Base-by-base conservation (phyloP, 2,329 filamentous ascomycete genomes). In the Hypoxylon sp. region DNA sequence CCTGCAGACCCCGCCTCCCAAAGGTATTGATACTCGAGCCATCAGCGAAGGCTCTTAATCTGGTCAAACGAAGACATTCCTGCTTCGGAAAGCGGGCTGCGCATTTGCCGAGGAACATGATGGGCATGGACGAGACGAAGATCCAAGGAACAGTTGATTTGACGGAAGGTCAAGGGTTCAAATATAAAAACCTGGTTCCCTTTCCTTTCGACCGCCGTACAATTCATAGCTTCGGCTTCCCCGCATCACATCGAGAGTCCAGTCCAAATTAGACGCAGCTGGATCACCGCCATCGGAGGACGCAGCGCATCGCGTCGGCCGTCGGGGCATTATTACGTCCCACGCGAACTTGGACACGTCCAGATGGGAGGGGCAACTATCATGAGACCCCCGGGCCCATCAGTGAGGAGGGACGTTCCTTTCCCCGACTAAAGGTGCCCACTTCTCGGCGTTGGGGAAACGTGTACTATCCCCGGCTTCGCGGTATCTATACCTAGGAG, bases 51-150 rank as follows among this genome's bases (percentile, higher is more conserved):
- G 20, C 13, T 12, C 27, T 41, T 13, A 38, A 29, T 19, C 12
- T 34, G 19, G 31, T 6, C 8, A 54, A 15, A 17, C 26, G 51
- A 37, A 49, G 23, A 25, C 32, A 41, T 30, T 34, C 19, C 9
- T 20, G 31, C 17, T 16, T 27, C n/a, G 34, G 6, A 5, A 48
- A 16, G 6, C 13, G 31, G 2, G 35, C 12, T 9, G 37, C 9
- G 5, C 34, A 32, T 7, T 36, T 36, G 21, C 32, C n/a, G 11
- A 50, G 12, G 13, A 37, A n/a, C n/a, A 21, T 34, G 35, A 37
- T 49, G 25, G 9, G 20, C 25, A 9, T 21, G 4, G 5, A 31
- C 13, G 17, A 7, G 5, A 13, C 13, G 13, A 21, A 31, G 5
- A 7, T 20, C 3, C 6, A 30, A 36, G 30, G 12, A 20, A 15